Percentiles rank a stretch among this genome's conserved stretches.
Evolutionary conservation across 805 yeast genomes (phyloP).

Genomic region (Starmerella roubikii): DNA sequence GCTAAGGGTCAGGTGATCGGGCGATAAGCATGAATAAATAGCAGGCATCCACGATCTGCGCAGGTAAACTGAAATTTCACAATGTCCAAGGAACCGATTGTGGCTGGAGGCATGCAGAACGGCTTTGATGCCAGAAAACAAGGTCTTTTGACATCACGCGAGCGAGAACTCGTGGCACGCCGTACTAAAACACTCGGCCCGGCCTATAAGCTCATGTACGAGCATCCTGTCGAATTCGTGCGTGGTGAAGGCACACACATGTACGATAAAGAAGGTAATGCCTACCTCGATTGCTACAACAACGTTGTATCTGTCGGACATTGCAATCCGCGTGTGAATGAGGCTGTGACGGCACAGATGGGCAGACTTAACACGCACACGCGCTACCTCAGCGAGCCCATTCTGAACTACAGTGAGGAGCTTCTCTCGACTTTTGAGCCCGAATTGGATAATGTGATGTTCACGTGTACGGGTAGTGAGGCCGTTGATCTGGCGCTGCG

Average conservation of each 20-base stretch:
- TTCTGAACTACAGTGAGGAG: constrained; percentile 6
- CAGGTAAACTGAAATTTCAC: too few relatives aligned
- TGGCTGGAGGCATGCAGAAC: constrained; percentile 11
- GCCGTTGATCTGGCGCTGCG: constrained; percentile 12
- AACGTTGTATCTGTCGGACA: constrained; percentile 13
- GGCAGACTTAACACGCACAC: constrained; percentile 12
- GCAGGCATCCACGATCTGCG: too few relatives aligned
- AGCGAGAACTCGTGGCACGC: constrained; percentile 5
- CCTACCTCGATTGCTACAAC: constrained; percentile 13
- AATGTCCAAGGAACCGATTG: constrained; percentile 1
- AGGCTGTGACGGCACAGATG: constrained; percentile 8
- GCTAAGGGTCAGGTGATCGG: too few relatives aligned
- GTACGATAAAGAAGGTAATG: constrained; percentile 8
- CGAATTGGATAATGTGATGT: constrained; percentile 6
- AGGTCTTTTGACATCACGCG: constrained; percentile 1
- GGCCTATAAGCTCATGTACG: constrained; percentile 14
- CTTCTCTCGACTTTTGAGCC: constrained; percentile 8
- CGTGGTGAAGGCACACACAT: constrained; percentile 8
- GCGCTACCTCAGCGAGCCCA: constrained; percentile 9
- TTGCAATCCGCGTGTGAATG: constrained; percentile 8
- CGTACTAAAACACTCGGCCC: constrained; percentile 9
- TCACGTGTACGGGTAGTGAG: constrained; percentile 13
- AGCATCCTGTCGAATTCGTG: constrained; percentile 13
- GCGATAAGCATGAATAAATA: too few relatives aligned
- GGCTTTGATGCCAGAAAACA: constrained; percentile 7